Evolutionary conservation across 208 protist species (phyloP), one percentile per base, ranked within the genome.

Genomic region (Trypanosoma boissoni): DNA sequence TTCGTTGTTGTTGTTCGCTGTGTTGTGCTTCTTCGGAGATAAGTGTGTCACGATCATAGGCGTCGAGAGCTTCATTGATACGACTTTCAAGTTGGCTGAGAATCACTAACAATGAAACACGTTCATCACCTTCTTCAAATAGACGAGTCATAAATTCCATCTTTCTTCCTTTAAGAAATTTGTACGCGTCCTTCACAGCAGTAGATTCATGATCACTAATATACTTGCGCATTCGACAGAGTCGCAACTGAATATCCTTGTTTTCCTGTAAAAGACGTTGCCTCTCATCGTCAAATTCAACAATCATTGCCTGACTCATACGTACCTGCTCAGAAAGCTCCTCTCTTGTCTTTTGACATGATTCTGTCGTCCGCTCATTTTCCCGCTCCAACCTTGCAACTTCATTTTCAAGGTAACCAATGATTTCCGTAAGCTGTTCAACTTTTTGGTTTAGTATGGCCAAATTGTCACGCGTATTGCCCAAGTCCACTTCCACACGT

Each of bases 221-320:
- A 45, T 92, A 76, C 65, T 96, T 96, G 4, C 82, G 82, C 18
- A 96, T 58, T 9, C 82, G 78, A 54, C 87, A 96, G 31, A 96
- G 59, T 44, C 87, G 86, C 18, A 93, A 69, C 39, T 96, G 86
- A 66, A 93, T 71, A 42, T 96, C 86, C 51, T 92, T 92, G 68
- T 91, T 93, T 54, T 96, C 89, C 20, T 89, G 75, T 34, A 78
- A 76, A n/a, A 92, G 64, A 5, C 50, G 71, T 53, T 81, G 76
- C 12, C 83, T 56, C 1, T 91, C 80, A 34, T 78, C 65, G 29
- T 88, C 78, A 32, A 78, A 62, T 9, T 58, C 67, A 7, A 54
- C 49, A 12, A 75, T 52, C 23, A 72, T 36, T 5, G 55, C n/a
- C 24, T 63, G 49, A 28, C 71, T 43, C 16, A 70, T 43, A 21